These are phyloP conservation scores for Lachnellula occidentalis DNA, from an alignment of 2,329 filamentous ascomycete species.

Conservation along the genomic window DNA sequence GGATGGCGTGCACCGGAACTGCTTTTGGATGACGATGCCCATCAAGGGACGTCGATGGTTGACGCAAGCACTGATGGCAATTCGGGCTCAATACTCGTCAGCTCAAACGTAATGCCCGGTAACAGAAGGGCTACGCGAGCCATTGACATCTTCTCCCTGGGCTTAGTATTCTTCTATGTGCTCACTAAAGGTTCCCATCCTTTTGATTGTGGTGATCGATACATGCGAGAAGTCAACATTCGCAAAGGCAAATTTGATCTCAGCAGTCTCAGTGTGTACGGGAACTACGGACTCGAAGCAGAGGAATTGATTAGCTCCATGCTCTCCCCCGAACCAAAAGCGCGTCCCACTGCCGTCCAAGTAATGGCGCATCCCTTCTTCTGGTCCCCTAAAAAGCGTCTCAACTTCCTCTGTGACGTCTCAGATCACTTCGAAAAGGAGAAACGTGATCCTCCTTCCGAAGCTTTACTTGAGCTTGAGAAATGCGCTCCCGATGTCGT, in stretches of 20 bases:
- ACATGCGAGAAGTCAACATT: constrained; percentile 96
- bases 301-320: constrained; percentile 82
- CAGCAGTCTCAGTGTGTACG: constrained; percentile 64
- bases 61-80: constrained; percentile 54
- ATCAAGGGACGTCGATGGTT: constrained; percentile 41
- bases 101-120: constrained; percentile 47
- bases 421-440: constrained; percentile 97
- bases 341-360: constrained; percentile 65
- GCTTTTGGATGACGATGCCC: constrained; percentile 70
- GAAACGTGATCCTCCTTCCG: constrained; percentile 72
- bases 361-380: constrained; percentile 96
- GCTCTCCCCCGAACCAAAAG: constrained; percentile 51
- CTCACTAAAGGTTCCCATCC: constrained; percentile 87
- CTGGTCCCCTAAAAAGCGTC: constrained; percentile 83
- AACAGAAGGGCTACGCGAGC: constrained; percentile 85
- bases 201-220: constrained; percentile 89
- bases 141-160: constrained; percentile 95
- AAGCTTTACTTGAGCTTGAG: constrained; percentile 57
- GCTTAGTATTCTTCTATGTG: constrained; percentile 99
- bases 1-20: constrained; percentile 97
- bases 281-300: constrained; percentile 80
- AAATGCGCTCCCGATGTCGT: constrained; percentile 47
- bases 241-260: constrained; percentile 80
- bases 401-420: constrained; percentile 91
- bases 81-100: constrained; percentile 52